Evolutionary conservation across 106 monocot genomes (phyloP), one percentile per base, ranked within the genome.

Genomic region (Gastrodia elata): DNA sequence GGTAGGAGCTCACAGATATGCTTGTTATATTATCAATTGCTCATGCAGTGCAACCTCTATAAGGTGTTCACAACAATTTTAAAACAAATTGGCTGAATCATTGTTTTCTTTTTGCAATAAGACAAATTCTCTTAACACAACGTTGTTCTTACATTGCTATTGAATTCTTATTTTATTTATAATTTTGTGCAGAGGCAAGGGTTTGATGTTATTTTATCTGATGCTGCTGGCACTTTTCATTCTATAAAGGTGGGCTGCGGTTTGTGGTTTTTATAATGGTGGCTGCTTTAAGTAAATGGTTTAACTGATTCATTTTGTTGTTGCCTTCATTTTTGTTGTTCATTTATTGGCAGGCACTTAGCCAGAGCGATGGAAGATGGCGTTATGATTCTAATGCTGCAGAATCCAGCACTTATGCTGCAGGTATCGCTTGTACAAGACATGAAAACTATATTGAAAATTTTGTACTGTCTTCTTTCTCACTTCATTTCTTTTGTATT

Each of bases 361-460:
- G 93, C 72, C 97, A 91, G 77, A 98, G 91, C 77, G 97, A 93
- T 79, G 97, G 97, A 72, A 98, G 87, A 80, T 98, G 97, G 97
- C 90, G 88, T 38, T 87, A 82, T 74, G 84, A 88, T 80, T 77
- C 91, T 24, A 84, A 83, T 57, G 82, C 76, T 73, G 78, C 87
- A 73, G 93, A 90, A 71, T 86, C 97, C 38, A 93, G 91, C 76
- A 84, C 80, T 41, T 84, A 83, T 87, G 97, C 93, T 79, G 86
- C 97, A 74, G 97, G 97, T 98, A 84, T 58, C 40, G 6, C n/a
- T 79, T 80, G 7, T 40, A 69, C 14, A 2, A 40, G 39, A 39
- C 40, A 7, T 69, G 14, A 10, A 3, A 69, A 38, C 10, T 68
- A 38, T 39, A 1, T 2, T 65, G 4, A 32, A 39, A 14, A 11